Evolutionary conservation across 257 asterid species (phyloP).

Genomic region (Nicotiana sylvestris): DNA sequence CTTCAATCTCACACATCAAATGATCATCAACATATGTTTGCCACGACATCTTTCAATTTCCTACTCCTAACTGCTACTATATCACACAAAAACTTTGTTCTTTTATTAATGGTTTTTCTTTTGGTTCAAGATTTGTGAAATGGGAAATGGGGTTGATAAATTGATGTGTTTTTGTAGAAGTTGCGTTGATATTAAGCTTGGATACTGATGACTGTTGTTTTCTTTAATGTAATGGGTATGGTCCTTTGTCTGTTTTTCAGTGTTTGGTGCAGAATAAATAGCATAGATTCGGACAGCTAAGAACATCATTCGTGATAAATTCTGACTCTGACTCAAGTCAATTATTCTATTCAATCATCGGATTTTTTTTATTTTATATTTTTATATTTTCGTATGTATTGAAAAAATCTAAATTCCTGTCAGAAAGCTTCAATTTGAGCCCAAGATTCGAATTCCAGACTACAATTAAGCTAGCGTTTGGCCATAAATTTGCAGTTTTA

Average conservation of each 20-base stretch:
- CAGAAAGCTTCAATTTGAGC: too few species aligned
- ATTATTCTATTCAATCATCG: too few species aligned
- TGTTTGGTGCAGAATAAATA: neutral
- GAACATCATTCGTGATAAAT: neutral
- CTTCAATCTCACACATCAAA: conserved; percentile 34
- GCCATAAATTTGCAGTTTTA: too few species aligned
- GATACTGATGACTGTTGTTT: neutral
- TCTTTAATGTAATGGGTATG: neutral
- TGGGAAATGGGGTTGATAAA: neutral
- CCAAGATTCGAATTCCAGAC: too few species aligned
- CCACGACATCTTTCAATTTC: conserved; percentile 26
- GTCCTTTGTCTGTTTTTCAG: neutral
- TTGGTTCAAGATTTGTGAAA: neutral
- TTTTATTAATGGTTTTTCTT: too few species aligned
- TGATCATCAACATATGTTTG: conserved; percentile 29
- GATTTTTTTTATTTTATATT: too few species aligned
- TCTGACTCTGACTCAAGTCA: neutral
- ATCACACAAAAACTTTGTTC: neutral
- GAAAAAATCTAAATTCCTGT: too few species aligned
- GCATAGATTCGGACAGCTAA: neutral
- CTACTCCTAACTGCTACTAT: neutral
- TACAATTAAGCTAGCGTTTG: too few species aligned
- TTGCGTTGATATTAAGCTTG: conserved; percentile 27
- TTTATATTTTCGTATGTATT: too few species aligned
- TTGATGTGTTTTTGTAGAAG: neutral